Evolutionary conservation across 2,329 filamentous ascomycete species (phyloP).

Genomic region (Gliomastix tumulicola): DNA sequence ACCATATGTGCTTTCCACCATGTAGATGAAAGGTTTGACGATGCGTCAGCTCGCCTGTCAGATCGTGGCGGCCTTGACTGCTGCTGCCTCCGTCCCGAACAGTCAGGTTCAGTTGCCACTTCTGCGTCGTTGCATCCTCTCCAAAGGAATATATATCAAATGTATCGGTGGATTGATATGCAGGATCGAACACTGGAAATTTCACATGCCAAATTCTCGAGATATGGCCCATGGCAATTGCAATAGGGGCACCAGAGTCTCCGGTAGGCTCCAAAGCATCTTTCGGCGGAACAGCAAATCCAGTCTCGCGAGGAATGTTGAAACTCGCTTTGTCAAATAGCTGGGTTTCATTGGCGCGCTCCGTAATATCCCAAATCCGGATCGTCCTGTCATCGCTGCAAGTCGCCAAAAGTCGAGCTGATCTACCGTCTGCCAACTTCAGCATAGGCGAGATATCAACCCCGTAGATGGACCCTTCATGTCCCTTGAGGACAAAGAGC

Average conservation of each 20-base stretch:
- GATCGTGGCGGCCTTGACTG: neutral
- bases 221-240: conserved; percentile 74
- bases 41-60: conserved; percentile 35
- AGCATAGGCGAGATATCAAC: conserved; percentile 66
- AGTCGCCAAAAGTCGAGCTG: conserved; percentile 66
- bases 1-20: conserved; percentile 88
- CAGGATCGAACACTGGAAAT: no score
- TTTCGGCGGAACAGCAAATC: conserved; percentile 45
- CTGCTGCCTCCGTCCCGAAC: neutral
- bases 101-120: conserved; percentile 55
- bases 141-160: conserved; percentile 69
- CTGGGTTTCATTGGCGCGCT: conserved; percentile 20
- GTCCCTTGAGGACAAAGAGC: conserved; percentile 52
- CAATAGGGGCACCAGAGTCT: conserved; percentile 39
- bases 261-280: conserved; percentile 1
- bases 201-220: conserved; percentile 86
- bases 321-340: conserved; percentile 8
- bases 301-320: conserved; percentile 46
- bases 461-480: conserved; percentile 92
- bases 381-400: conserved; percentile 95
- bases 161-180: no score
- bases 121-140: conserved; percentile 72
- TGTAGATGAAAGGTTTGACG: conserved; percentile 57
- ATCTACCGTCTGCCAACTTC: conserved; percentile 9
- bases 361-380: conserved; percentile 76